Percentiles rank a stretch among this genome's conserved stretches.
Conservation (phyloP, 2,329 filamentous ascomycete species). For the Penicillium sp. region DNA sequence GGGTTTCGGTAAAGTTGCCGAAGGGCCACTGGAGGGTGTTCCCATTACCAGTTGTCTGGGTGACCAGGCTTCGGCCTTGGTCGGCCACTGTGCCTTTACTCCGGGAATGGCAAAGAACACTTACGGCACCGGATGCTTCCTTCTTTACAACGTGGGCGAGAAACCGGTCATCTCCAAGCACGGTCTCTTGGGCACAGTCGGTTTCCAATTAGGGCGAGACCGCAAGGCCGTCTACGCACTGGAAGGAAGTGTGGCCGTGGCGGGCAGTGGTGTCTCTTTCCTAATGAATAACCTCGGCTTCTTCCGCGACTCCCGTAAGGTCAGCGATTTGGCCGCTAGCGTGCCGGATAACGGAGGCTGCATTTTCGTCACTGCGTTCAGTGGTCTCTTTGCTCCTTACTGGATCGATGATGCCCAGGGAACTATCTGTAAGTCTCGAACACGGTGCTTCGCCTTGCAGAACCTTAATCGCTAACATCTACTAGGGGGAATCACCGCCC, state of each 20-base stretch:
- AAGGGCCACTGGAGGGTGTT: conserved; percentile 66
- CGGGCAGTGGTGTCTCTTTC: conserved; percentile 77
- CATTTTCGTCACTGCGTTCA: conserved; percentile 86
- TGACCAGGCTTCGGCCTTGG: conserved; percentile 81
- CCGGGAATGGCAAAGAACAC: conserved; percentile 87
- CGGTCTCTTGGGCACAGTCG: conserved; percentile 81
- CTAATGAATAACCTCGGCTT: conserved; percentile 66
- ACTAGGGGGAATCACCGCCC: conserved; percentile 75
- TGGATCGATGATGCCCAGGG: conserved; percentile 93
- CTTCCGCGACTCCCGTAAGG: conserved; percentile 61
- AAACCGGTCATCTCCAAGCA: conserved; percentile 83
- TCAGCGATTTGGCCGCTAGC: conserved; percentile 63
- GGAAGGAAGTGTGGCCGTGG: conserved; percentile 80
- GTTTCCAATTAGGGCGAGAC: conserved; percentile 74
- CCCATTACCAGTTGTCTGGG: conserved; percentile 81
- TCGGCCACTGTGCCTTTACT: conserved; percentile 80
- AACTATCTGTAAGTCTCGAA: conserved; percentile 65
- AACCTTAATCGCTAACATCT: conserved; percentile 11
- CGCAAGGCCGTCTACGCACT: conserved; percentile 73
- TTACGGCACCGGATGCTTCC: conserved; percentile 85
- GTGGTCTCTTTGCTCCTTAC: conserved; percentile 86
- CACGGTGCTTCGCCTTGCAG: neutral
- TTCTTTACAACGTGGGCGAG: conserved; percentile 83
- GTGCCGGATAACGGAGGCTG: conserved; percentile 78
- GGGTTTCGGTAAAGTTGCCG: conserved; percentile 67